A percentile compares a stretch with the other conserved stretches of the same genome.
These are phyloP conservation scores for Eucalyptus fibrosa DNA, from an alignment of 345 rosid genomes.

Conservation along the genomic window DNA sequence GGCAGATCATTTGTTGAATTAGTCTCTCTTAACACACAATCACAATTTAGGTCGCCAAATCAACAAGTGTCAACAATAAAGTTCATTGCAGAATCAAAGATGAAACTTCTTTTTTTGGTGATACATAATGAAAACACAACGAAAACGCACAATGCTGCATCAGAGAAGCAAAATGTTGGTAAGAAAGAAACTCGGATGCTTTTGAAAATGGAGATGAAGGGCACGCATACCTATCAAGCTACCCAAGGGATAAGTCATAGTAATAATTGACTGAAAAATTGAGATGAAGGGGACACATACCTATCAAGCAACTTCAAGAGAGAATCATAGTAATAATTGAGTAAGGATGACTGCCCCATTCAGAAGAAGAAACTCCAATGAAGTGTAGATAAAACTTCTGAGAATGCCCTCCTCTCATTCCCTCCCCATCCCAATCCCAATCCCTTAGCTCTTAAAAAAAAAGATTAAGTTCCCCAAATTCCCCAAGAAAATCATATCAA, in stretches of 20 bases:
- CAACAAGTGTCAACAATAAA: no score
- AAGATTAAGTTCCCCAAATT: background rate
- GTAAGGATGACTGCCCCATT: no score
- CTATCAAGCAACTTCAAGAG: no score
- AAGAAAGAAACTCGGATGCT: background rate
- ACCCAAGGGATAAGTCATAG: background rate
- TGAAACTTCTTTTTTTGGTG: background rate
- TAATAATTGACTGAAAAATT: background rate
- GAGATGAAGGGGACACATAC: no score
- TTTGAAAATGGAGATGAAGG: background rate
- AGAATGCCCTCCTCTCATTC: no score
- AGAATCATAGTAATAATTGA: no score
- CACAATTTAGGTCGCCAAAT: no score
- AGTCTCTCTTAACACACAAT: background rate
- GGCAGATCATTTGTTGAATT: background rate
- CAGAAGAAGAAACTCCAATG: no score
- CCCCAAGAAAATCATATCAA: fast-evolving
- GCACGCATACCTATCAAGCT: background rate
- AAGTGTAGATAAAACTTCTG: no score
- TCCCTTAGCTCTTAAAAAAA: no score
- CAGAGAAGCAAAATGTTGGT: background rate
- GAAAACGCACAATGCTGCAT: background rate
- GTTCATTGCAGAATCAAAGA: no score
- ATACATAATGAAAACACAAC: fast-evolving
- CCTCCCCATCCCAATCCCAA: no score